phyloP scores from a whole-genome alignment of 1,139 yeast genomes.

The Yamadazyma atmosphaerica region DNA sequence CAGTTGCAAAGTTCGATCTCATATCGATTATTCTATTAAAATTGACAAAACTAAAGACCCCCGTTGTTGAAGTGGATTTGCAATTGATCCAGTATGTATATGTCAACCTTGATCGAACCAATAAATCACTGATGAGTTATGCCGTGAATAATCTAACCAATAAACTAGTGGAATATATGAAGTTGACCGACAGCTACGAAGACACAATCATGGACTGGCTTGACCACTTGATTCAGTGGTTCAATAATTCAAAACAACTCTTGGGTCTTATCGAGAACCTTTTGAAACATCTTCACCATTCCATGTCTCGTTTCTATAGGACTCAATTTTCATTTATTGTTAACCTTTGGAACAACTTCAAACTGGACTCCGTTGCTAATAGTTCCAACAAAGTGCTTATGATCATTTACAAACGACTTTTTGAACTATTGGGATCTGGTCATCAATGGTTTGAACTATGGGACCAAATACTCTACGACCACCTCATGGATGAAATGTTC shows the following conservation, averaged over 20 bases:
- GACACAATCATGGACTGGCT: conserved; percentile 19
- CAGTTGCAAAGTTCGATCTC: conserved; percentile 3
- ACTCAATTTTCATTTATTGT: conserved; percentile 5
- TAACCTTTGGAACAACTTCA: conserved; percentile 11
- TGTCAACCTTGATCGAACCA: conserved; percentile 8
- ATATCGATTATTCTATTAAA: conserved; percentile 10
- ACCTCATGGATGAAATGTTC: conserved; percentile 28
- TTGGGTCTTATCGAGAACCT: conserved; percentile 11
- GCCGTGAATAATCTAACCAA: conserved; percentile 5
- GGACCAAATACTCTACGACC: conserved; percentile 40
- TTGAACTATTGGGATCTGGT: conserved; percentile 11
- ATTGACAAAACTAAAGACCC: conserved; percentile 7
- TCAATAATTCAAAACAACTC: conserved; percentile 17
- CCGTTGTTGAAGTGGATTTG: background rate
- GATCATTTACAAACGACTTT: conserved; percentile 37
- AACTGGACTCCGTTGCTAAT: conserved; percentile 59
- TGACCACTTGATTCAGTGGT: conserved; percentile 43
- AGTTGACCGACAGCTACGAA: conserved; percentile 13
- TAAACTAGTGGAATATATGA: conserved; percentile 16
- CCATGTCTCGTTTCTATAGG: background rate
- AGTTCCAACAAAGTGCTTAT: conserved; percentile 64
- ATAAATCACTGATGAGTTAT: conserved; percentile 6
- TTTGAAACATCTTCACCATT: conserved; percentile 5
- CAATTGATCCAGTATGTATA: conserved; percentile 3
- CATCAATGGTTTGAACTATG: conserved; percentile 56